Base-by-base conservation (phyloP, 2,329 filamentous ascomycete genomes). In the Penicillium sclerotiorum region DNA sequence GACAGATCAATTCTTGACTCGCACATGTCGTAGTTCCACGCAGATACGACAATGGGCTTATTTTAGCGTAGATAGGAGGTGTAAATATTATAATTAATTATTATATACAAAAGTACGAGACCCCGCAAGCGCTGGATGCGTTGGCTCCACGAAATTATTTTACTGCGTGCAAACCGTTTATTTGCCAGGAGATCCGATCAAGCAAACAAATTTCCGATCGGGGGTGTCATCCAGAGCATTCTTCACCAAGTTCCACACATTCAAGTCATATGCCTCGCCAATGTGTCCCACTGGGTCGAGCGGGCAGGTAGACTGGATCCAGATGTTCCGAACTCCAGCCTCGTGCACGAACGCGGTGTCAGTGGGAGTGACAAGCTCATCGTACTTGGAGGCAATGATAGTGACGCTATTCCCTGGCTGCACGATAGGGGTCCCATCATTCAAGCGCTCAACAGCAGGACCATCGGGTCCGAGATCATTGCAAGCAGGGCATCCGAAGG, bases 181-280 rank as follows among this genome's bases (percentile, higher is more conserved):
- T 39, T 46, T 68, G n/a, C 65, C 63, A 1, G 66, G 64, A 1
- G 65, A 64, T 2, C 66, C 66, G 30, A 62, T 7, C 37, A 65
- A 22, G 50, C 67, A 70, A 8, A 58, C 6, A 42, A 70, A 69
- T 37, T 59, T 33, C 21, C 62, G 47, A 17, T 62, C 22, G 9
- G 63, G 64, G 8, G 59, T 61, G 8, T 55, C 59, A 40, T 69
- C 62, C 47, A 72, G 43, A 13, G 65, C 69, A 49, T 72, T 71
- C 52, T 63, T 64, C 11, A 72, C 68, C 60, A 71, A 39, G 47
- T 71, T 67, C 69, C 69, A 71, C 9, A 71, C 68, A 51, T 72
- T 71, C 53, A 63, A 35, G 52, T 72, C 69, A 56, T 70, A 72
- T 9, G 66, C 68, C 57, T 70, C 65, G 1, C 66, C 68, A 47